Evolutionary conservation across 768 basidiomycete species (phyloP).

Genomic region (Hortiboletus campestris): DNA sequence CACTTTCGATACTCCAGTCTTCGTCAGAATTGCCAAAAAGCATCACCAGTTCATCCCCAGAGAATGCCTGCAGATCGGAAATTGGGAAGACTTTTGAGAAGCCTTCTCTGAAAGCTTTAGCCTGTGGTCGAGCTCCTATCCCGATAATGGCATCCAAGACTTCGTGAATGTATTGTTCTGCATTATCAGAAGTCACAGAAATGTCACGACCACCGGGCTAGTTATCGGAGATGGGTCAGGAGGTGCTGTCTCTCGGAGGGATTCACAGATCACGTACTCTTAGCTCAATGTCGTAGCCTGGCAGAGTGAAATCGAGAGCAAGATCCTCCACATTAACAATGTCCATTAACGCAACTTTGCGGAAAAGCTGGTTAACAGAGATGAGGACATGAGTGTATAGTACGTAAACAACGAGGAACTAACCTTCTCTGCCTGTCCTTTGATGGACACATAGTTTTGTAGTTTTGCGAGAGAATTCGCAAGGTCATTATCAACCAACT

Average conservation of each 20-base stretch:
- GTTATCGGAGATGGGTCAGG: background rate
- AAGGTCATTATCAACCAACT: conserved; percentile 84
- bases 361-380: conserved; percentile 40
- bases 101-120: conserved; percentile 89
- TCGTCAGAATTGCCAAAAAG: conserved; percentile 97
- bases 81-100: conserved; percentile 97
- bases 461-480: conserved; percentile 85
- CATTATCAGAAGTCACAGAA: conserved; percentile 81
- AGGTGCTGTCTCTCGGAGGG: background rate
- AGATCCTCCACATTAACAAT: conserved; percentile 79
- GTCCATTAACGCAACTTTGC: conserved; percentile 58
- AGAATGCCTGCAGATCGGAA: conserved; percentile 85
- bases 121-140: conserved; percentile 73
- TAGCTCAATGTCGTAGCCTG: conserved; percentile 92
- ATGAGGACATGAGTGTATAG: background rate
- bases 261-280: conserved; percentile 48
- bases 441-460: conserved; percentile 58
- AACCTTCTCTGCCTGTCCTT: conserved; percentile 56
- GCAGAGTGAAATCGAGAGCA: conserved; percentile 93
- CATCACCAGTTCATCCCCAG: conserved; percentile 92
- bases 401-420: background rate
- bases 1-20: conserved; percentile 93
- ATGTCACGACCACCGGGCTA: conserved; percentile 80
- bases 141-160: conserved; percentile 89
- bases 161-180: conserved; percentile 84